Percentiles rank a stretch among this genome's conserved stretches.
Conservation (phyloP, 176 grass and related monocot genomes). For the Typha latifolia region DNA sequence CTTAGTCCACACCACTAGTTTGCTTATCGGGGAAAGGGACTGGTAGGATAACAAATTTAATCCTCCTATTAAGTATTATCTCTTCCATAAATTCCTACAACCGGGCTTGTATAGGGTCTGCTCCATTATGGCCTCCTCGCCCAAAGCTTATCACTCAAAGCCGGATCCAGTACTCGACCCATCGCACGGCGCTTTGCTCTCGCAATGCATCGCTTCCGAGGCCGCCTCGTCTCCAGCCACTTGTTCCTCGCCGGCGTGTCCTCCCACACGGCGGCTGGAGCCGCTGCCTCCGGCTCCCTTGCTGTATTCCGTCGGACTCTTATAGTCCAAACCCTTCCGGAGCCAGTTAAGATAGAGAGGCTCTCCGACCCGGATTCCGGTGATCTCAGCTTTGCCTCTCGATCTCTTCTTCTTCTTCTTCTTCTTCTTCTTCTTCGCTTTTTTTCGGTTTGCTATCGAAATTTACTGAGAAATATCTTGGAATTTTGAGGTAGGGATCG, state of each 20-base stretch:
- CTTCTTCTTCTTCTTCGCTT: constrained; percentile 1
- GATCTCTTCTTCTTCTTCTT: constrained; percentile 5
- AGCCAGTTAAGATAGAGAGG: constrained; percentile 37
- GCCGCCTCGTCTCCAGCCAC: too few species aligned
- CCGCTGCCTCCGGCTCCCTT: constrained; percentile 1
- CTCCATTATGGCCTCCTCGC: too few species aligned
- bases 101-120: too few species aligned
- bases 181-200: too few species aligned
- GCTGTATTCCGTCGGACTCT: constrained; percentile 18
- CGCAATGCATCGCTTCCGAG: too few species aligned
- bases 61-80: too few species aligned
- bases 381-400: constrained; percentile 1
- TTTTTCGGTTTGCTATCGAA: neutral
- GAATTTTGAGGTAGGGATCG: constrained; percentile 39
- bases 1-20: too few species aligned
- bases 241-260: neutral
- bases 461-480: neutral
- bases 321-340: constrained; percentile 33
- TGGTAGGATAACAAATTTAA: too few species aligned
- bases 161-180: too few species aligned
- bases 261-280: neutral
- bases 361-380: constrained; percentile 43
- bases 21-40: too few species aligned
- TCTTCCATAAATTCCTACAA: too few species aligned
- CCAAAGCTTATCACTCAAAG: too few species aligned